Evolutionary conservation across 805 yeast species (phyloP), one percentile per base, ranked within the genome.

Genomic region (Lipomyces lipofer): DNA sequence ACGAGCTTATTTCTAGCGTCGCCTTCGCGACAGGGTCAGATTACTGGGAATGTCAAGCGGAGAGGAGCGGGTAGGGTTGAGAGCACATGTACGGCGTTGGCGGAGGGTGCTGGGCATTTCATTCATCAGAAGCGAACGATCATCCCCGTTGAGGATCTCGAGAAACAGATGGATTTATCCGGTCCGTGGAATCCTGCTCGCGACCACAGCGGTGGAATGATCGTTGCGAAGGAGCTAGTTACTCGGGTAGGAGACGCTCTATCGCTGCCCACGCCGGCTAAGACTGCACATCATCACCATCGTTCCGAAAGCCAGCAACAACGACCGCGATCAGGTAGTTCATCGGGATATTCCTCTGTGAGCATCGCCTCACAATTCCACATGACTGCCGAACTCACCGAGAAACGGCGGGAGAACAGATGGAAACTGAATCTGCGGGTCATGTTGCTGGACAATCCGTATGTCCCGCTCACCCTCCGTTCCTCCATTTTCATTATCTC

Each of bases 401-500:
- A 25, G 9, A 17, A 27, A 29, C 44, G 33, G 22, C 55, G 49
- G 9, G 47, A 43, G 22, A 8, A 47, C 5, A 28, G 47, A 13
- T 65, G 88, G 81, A 73, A 78, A 51, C 88, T 94, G 1, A 75
- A 78, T 29, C 63, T 90, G 9, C 74, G 74, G 51, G 75, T 83
- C 43, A 71, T 85, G 25, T 71, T 91, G 29, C 77, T 87, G 51
- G 81, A 82, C 58, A 89, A 87, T 67, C 91, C 95, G 17, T 84
- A 87, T 62, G 77, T 90, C 10, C 97, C 97, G 1, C 73, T 92
- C 47, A 77, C 85, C 22, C 78, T 92, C 59, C 74, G 99, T 58
- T 66, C 83, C 2, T 70, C 80, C 35, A 81, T 82, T 27, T 74
- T 83, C 33, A 62, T 81, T 12, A 75, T 89, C 40, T 81, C 88